Base-by-base conservation (phyloP, 306 rosid species). In the Pachyrhizus erosus region DNA sequence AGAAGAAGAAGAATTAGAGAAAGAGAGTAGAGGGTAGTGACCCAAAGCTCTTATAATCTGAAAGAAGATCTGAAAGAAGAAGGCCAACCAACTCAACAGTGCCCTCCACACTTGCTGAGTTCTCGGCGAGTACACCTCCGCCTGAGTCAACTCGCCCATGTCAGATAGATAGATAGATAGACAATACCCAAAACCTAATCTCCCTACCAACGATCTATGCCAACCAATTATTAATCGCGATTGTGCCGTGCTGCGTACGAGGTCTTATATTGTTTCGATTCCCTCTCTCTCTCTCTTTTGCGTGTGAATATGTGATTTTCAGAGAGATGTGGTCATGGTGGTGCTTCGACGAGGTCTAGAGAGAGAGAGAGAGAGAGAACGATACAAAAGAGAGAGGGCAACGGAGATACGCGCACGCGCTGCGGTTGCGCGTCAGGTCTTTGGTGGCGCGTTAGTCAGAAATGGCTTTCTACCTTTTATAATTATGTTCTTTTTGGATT, bases 81-180 rank as follows among this genome's bases (percentile, higher is more conserved):
- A 89, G 69, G 91, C 86, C 3, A 96, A 69, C 98, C 99, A 92
- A 83, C 93, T 92, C 80, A 92, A 62, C 42, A 96, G 73, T 12
- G 97, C 87, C 80, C 89, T 89, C 99, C 96, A 93, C 17, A 87
- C 89, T 83, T 92, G 97, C 77, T 86, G 89, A 68, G 92, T 88
- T 70, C 90, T 13, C 71, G 80, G 73, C 87, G 87, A 87, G 92
- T 87, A 91, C 78, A 86, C 94, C 91, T 96, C 98, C 34, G 88
- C 55, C 91, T 89, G 97, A 89, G 92, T 89, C 97, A 96, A 94
- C 97, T 96, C 98, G 57, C 96, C 93, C 97, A 94, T 93, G 3
- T 2, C 60, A 1, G 27, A 26, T 26, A 11, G 37, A 33, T 33
- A 33, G 61, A 54, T 54, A 54, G 57, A 54, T 8, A 9, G 45